Evolutionary conservation across 257 asterid species (phyloP), one percentile per base, ranked within the genome.

Genomic region (Penstemon barbatus): DNA sequence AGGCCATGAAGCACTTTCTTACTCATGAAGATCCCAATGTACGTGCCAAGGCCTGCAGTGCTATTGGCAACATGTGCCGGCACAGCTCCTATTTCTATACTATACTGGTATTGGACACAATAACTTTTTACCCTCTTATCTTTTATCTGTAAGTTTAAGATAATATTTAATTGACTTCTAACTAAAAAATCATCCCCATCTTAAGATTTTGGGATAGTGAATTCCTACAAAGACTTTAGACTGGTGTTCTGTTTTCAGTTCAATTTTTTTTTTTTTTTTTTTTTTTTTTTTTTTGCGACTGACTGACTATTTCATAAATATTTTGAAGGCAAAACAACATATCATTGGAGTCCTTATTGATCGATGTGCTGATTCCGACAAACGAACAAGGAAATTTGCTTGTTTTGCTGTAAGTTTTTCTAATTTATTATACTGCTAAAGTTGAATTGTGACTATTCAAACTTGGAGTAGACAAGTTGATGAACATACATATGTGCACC

Each of bases 21-120:
- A 80, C 82, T 40, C 92, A 94, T 66, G 95, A 89, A 75, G 99
- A 94, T 77, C 85, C 97, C 44, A 91, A 94, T 76, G 58, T 94
- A 51, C 98, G 98, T 61, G 85, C 97, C 57, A 91, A 91, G 83
- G 78, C 96, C 64, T 91, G 98, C 86, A 89, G 97, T 73, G 98
- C 89, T 13, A 73, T 94, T 58, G 99, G 99, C 75, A 94, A 94
- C 79, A 87, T 94, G 95, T 94, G 99, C 83, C 91, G 99, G 63
- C 97, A 94, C 79, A 91, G 95, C 85, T 86, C 95, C 74, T 87
- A 86, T 79, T 94, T 94, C 85, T 91, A 94, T 52, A 78, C 75
- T 74, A 74, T 68, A 75, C 82, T 94, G 98, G 99, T 94, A 86
- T 56, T 54, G 51, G 41, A 40, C 66, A 10, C 56, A 48, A 49